Evolutionary conservation across 1,284 basidiomycete species (phyloP).

Genomic region (Apiotrichum sp.): DNA sequence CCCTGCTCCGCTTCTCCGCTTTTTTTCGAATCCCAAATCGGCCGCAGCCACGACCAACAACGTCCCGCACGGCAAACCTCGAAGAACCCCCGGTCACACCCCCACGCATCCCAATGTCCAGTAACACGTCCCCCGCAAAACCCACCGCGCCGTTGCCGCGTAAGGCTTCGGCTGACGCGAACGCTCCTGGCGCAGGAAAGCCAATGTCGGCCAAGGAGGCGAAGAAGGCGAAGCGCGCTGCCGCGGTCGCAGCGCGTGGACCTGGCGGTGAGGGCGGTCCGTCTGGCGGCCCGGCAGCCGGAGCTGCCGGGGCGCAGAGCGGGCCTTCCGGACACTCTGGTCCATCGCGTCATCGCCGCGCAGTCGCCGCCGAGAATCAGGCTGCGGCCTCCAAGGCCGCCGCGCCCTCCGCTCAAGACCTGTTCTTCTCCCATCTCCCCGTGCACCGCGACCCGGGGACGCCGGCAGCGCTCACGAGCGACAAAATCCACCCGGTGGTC

Average conservation of each 20-base stretch:
- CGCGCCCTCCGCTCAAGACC: conserved; percentile 14
- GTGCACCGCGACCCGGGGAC: conserved; percentile 43
- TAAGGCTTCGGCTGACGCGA: conserved; percentile 4
- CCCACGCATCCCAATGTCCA: background rate
- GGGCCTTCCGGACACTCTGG: background rate
- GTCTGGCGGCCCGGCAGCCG: background rate
- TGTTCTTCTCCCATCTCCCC: conserved; percentile 61
- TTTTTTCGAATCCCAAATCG: too few species aligned
- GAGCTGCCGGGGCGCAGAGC: background rate
- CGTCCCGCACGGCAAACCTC: too few species aligned
- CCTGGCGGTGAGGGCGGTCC: background rate
- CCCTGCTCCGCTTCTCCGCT: too few species aligned
- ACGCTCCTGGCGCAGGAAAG: conserved; percentile 10
- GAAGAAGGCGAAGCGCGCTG: conserved; percentile 46
- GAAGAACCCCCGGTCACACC: too few species aligned
- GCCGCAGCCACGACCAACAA: too few species aligned
- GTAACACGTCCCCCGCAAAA: background rate
- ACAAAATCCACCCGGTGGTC: conserved; percentile 43
- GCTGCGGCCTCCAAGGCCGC: conserved; percentile 10
- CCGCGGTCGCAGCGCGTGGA: conserved; percentile 37
- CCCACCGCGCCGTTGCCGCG: background rate
- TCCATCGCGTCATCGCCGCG: conserved; percentile 15
- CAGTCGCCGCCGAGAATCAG: conserved; percentile 4
- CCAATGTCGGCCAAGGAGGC: conserved; percentile 40
- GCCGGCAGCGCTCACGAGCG: conserved; percentile 23